Percentiles rank a stretch among this genome's conserved stretches.
Conservation (phyloP, 257 asterid genomes). For the Datura wrightii region DNA sequence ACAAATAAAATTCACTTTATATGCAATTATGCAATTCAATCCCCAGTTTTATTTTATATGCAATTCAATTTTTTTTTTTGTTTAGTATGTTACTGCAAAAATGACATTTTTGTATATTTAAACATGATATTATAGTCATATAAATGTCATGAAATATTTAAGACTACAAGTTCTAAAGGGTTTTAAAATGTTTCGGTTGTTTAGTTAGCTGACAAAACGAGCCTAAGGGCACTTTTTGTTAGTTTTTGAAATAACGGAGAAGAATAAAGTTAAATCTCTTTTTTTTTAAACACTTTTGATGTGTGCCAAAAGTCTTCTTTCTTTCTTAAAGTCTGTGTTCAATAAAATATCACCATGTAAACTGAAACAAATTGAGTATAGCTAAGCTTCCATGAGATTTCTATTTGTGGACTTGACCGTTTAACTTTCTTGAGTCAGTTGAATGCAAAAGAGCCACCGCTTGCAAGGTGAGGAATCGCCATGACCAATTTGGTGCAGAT, state of each 20-base stretch:
- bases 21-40: no score
- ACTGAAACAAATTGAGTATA: not conserved
- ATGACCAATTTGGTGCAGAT: not conserved
- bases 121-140: no score
- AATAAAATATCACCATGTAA: not conserved
- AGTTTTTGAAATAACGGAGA: no score
- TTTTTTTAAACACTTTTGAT: no score
- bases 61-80: not conserved
- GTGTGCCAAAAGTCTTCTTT: not conserved
- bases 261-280: no score
- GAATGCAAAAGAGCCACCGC: not conserved
- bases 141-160: no score
- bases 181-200: no score
- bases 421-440: not conserved
- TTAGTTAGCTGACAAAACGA: no score
- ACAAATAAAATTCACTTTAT: not conserved
- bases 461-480: not conserved
- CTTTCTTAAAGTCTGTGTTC: not conserved
- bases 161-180: no score
- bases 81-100: not conserved
- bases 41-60: no score
- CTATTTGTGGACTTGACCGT: not conserved
- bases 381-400: not conserved
- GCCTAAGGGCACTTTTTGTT: no score
- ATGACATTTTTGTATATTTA: no score